Conservation (phyloP, 192 early-diverging fungal genomes). For the Podila minutissima region DNA sequence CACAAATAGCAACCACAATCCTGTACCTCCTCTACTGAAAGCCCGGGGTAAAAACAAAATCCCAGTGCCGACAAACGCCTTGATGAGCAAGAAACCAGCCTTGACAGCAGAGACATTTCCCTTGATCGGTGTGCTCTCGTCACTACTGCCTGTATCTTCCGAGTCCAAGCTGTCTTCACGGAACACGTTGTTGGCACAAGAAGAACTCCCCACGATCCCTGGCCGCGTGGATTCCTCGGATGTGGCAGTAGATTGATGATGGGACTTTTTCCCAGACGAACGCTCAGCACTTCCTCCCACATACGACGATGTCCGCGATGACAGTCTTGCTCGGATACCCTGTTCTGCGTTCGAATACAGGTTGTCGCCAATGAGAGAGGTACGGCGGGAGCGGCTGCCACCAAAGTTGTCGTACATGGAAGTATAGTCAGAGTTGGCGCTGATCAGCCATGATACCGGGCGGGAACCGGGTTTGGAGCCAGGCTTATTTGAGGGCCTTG, state of each 20-base stretch:
- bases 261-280: slow-evolving; percentile 2
- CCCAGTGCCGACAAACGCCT: slow-evolving; percentile 82
- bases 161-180: slow-evolving; percentile 7
- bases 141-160: neutral
- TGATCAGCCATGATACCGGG: slow-evolving; percentile 40
- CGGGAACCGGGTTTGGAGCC: slow-evolving; percentile 16
- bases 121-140: slow-evolving; percentile 20
- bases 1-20: slow-evolving; percentile 40
- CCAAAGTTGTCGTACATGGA: slow-evolving; percentile 42
- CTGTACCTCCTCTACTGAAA: slow-evolving; percentile 59
- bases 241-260: neutral
- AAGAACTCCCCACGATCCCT: neutral
- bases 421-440: slow-evolving; percentile 34
- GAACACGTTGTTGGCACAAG: neutral
- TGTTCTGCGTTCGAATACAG: slow-evolving; percentile 18
- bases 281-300: neutral
- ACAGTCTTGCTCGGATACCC: neutral
- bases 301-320: slow-evolving; percentile 9
- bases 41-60: slow-evolving; percentile 79
- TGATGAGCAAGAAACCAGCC: slow-evolving; percentile 57
- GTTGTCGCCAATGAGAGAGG: slow-evolving; percentile 12
- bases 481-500: slow-evolving; percentile 9
- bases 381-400: slow-evolving; percentile 18
- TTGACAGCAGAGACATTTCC: slow-evolving; percentile 34
- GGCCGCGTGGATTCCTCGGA: neutral